Percentiles rank a stretch among this genome's conserved stretches.
phyloP scores from a whole-genome alignment of 805 yeast genomes.

The Saccharomycopsis fibuligera region DNA sequence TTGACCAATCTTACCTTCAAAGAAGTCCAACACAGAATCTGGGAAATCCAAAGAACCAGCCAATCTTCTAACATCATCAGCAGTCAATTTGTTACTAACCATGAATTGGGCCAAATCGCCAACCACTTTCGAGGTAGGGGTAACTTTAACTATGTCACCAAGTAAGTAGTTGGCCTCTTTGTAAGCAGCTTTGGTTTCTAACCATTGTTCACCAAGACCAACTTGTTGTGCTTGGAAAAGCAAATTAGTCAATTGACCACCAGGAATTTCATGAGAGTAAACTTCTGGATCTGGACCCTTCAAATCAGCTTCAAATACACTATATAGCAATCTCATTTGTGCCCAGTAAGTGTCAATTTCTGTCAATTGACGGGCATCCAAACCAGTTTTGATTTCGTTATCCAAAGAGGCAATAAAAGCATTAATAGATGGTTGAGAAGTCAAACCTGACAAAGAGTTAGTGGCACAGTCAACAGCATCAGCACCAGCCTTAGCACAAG shows the following conservation, averaged over 20 bases:
- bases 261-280: slow-evolving; percentile 97
- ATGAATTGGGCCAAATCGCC: slow-evolving; percentile 99
- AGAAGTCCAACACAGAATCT: slow-evolving; percentile 94
- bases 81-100: slow-evolving; percentile 88
- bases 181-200: slow-evolving; percentile 90
- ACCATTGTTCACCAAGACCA: slow-evolving; percentile 96
- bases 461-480: slow-evolving; percentile 97
- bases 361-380: slow-evolving; percentile 61
- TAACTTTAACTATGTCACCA: slow-evolving; percentile 97
- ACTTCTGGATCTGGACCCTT: slow-evolving; percentile 99
- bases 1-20: slow-evolving; percentile 98
- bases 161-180: slow-evolving; percentile 82
- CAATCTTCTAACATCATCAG: slow-evolving; percentile 79
- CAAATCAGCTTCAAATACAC: slow-evolving; percentile 96
- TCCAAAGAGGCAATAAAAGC: slow-evolving; percentile 90
- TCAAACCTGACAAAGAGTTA: slow-evolving; percentile 96
- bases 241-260: slow-evolving; percentile 97
- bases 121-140: slow-evolving; percentile 99
- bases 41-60: slow-evolving; percentile 97
- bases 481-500: slow-evolving; percentile 93
- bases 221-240: slow-evolving; percentile 99
- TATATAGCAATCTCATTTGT: slow-evolving; percentile 93
- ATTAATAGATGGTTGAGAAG: slow-evolving; percentile 94
- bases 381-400: slow-evolving; percentile 73
- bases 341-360: slow-evolving; percentile 96